A percentile compares a stretch with the other conserved stretches of the same genome.
phyloP scores from a whole-genome alignment of 768 basidiomycete genomes.

The Guyanaporus albipodus region DNA sequence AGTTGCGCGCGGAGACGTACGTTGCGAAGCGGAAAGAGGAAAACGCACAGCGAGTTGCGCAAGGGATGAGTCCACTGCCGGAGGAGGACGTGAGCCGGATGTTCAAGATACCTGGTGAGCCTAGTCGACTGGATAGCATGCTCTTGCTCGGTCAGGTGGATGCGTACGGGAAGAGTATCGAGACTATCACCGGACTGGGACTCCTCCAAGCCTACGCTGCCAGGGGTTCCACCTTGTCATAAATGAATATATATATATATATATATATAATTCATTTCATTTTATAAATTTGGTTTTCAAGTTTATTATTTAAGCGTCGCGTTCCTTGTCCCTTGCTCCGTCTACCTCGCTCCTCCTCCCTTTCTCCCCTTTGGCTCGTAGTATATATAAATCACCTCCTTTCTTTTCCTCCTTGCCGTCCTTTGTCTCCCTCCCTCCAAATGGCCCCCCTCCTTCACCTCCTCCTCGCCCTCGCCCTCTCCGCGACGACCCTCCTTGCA shows the following conservation, averaged over 20 bases:
- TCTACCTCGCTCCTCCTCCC: background rate
- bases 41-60: slow-evolving; percentile 70
- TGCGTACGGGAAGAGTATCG: slow-evolving; percentile 75
- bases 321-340: background rate
- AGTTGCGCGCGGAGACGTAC: slow-evolving; percentile 70
- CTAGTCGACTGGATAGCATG: slow-evolving; percentile 84
- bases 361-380: background rate
- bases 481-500: slow-evolving; percentile 36
- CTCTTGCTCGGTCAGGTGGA: slow-evolving; percentile 85
- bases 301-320: background rate
- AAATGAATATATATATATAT: too few species aligned
- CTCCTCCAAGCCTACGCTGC: slow-evolving; percentile 87
- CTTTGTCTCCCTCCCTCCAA: slow-evolving; percentile 7
- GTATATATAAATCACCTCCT: slow-evolving; percentile 12
- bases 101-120: slow-evolving; percentile 87
- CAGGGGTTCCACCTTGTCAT: too few species aligned
- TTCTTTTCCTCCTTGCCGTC: slow-evolving; percentile 10
- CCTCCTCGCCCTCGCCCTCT: slow-evolving; percentile 39
- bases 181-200: slow-evolving; percentile 51
- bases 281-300: too few species aligned
- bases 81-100: slow-evolving; percentile 81
- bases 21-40: slow-evolving; percentile 87
- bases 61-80: slow-evolving; percentile 82
- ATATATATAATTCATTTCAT: background rate
- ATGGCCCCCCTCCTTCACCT: slow-evolving; percentile 39